These are phyloP conservation scores for Asterionellopsis glacialis DNA, from an alignment of 108 stramenopile genomes.

Conservation along the genomic window DNA sequence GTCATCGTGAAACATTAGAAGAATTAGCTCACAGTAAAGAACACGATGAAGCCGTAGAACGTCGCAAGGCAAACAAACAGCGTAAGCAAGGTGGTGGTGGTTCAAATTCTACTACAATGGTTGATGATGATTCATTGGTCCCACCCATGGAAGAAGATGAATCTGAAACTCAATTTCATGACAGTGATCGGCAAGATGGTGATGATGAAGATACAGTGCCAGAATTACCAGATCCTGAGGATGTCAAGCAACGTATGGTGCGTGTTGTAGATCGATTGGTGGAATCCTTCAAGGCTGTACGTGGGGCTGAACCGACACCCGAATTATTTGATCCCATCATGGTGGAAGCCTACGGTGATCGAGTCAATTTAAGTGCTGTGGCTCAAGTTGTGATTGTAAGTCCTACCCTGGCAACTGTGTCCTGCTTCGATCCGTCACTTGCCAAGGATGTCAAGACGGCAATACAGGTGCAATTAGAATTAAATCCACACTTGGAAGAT, in stretches of 20 bases:
- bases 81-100: constrained; percentile 34
- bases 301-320: constrained; percentile 80
- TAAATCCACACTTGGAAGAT: constrained; percentile 81
- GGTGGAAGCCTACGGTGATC: constrained; percentile 74
- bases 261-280: constrained; percentile 52
- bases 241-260: constrained; percentile 54
- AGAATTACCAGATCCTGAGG: constrained; percentile 50
- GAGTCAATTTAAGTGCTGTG: constrained; percentile 58
- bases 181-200: constrained; percentile 20
- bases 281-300: constrained; percentile 62
- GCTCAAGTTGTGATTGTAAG: constrained; percentile 84
- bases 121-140: constrained; percentile 3
- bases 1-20: constrained; percentile 54
- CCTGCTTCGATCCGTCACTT: constrained; percentile 76
- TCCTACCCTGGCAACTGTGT: constrained; percentile 70
- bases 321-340: constrained; percentile 75
- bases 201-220: constrained; percentile 38
- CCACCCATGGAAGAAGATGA: constrained; percentile 12
- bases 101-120: constrained; percentile 9
- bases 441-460: constrained; percentile 70
- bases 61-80: constrained; percentile 70
- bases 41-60: constrained; percentile 60
- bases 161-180: constrained; percentile 31
- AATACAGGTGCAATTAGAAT: constrained; percentile 64
- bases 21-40: constrained; percentile 58